Evolutionary conservation across 2,329 filamentous ascomycete genomes (phyloP), one percentile per base, ranked within the genome.

Genomic region (Capronia americana): DNA sequence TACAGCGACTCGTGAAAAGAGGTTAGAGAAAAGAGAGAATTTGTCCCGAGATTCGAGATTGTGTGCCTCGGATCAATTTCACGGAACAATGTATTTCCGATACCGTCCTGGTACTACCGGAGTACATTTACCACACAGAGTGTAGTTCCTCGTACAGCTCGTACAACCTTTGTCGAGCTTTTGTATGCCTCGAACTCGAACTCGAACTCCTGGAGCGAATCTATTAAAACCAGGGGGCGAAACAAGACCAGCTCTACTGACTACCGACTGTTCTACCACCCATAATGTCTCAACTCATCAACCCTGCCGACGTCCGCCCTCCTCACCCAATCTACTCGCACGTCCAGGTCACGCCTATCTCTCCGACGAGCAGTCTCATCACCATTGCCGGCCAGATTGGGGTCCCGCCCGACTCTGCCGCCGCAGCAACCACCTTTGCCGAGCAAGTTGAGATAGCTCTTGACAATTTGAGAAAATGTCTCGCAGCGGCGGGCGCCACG

Each of bases 301-400:
- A 67, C 55, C 68, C 68, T 8, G 12, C 68, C 6, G 54, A 51
- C 55, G 57, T 63, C 32, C 65, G 53, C 51, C 44, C 66, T 44
- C 65, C 61, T 4, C 48, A 38, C 20, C 61, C 69, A 8, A 69
- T 65, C 34, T 70, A 69, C 51, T 62, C 54, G 11, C 67, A 69
- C 41, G 58, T 70, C 48, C 57, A 41, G 38, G 24, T 32, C 34
- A 66, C 61, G 6, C 61, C 67, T 38, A 46, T 69, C 50, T 65
- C 65, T 3, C 14, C 61, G 14, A 65, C 61, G 6, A 56, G 41
- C 64, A 63, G 50, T 3, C 28, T 70, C 6, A 57, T 70, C 28
- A 62, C 64, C 34, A 57, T 69, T 32, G 64, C 69, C 1, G 69
- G 69, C 23, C 69, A 70, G 53, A 57, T 65, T 38, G 69, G 69